Conservation (phyloP, 345 rosid species). For the Trapa bicornis region DNA sequence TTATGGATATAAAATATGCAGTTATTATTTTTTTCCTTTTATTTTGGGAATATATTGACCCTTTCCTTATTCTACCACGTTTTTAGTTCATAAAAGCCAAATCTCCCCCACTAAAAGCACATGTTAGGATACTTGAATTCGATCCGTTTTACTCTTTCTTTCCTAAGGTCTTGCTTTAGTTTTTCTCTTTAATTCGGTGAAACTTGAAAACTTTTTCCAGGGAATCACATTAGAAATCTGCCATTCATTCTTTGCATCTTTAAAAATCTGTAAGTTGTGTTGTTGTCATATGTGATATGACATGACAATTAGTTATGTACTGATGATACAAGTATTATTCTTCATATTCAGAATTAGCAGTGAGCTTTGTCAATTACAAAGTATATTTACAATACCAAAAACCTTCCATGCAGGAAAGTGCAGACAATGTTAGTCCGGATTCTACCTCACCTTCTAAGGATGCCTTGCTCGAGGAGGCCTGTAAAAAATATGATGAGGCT, state of each 20-base stretch:
- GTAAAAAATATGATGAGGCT: slow-evolving; percentile 92
- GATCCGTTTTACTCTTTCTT: neutral
- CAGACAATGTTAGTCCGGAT: slow-evolving; percentile 80
- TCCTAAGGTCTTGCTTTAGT: neutral
- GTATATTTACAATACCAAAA: neutral
- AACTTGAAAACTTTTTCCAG: neutral
- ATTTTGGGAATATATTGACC: neutral
- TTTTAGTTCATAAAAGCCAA: neutral
- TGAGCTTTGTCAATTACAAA: neutral
- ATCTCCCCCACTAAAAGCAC: neutral
- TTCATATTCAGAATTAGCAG: neutral
- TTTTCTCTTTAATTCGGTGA: neutral
- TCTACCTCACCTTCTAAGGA: slow-evolving; percentile 94
- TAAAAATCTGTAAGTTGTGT: neutral
- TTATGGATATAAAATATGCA: neutral
- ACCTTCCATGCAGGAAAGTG: slow-evolving; percentile 71
- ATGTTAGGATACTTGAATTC: neutral
- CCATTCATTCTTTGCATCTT: neutral
- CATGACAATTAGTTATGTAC: neutral
- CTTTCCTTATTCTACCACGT: neutral
- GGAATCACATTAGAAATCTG: no score
- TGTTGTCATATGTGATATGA: neutral
- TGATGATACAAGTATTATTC: neutral
- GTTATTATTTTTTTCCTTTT: no score
- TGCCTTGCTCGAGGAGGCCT: slow-evolving; percentile 92